These are phyloP conservation scores for Trichoderma sp. DNA, from an alignment of 2,329 filamentous ascomycete genomes.

Conservation along the genomic window DNA sequence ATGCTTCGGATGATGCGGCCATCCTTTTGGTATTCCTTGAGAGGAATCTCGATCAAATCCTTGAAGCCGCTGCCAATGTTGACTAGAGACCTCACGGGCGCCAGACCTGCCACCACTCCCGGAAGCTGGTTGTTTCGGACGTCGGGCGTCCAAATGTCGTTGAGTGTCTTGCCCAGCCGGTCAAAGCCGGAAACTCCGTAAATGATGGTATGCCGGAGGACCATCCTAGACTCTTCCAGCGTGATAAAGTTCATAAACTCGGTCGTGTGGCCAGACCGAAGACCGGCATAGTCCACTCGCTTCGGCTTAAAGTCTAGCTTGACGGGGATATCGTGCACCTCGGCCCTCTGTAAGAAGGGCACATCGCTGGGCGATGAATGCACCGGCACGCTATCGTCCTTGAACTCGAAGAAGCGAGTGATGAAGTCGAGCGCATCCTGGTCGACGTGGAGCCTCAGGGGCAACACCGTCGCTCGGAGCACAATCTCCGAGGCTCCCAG, in stretches of 20 bases:
- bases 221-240: conserved; percentile 84
- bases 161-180: conserved; percentile 82
- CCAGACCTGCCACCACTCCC: conserved; percentile 82
- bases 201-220: conserved; percentile 84
- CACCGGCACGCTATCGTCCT: conserved; percentile 67
- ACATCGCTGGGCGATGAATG: conserved; percentile 67
- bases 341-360: conserved; percentile 86
- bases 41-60: conserved; percentile 84
- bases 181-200: conserved; percentile 93
- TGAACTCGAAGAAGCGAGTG: conserved; percentile 96
- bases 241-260: conserved; percentile 99
- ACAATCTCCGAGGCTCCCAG: conserved; percentile 89
- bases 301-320: conserved; percentile 97
- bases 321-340: conserved; percentile 80
- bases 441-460: conserved; percentile 89
- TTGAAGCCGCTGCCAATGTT: conserved; percentile 87
- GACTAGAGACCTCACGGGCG: conserved; percentile 85
- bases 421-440: conserved; percentile 98
- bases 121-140: conserved; percentile 88
- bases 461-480: conserved; percentile 75
- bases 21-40: conserved; percentile 92
- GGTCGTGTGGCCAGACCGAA: conserved; percentile 89
- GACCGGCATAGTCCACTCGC: conserved; percentile 89
- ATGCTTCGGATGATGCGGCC: conserved; percentile 89
- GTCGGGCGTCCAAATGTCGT: conserved; percentile 96